These are phyloP conservation scores for Blastobotrys mokoenaii DNA, from an alignment of 805 yeast species.

Conservation along the genomic window DNA sequence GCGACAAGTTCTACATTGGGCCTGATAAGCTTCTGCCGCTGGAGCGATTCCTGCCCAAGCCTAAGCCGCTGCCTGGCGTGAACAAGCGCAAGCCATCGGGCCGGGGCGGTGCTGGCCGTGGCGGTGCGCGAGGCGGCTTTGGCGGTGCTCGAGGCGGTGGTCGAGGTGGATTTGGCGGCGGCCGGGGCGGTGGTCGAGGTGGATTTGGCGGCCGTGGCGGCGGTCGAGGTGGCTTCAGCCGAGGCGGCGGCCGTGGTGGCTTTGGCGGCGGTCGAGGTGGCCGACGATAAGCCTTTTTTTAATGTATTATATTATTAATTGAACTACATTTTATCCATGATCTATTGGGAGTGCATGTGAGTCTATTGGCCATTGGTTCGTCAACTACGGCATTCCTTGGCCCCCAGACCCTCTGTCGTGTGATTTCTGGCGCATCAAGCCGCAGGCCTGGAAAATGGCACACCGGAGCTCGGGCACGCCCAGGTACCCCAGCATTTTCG, in stretches of 20 bases:
- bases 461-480: conserved; percentile 25
- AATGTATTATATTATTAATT: background rate
- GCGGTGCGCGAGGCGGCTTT: conserved; percentile 34
- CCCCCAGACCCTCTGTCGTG: too few relatives aligned
- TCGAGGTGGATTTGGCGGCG: conserved; percentile 26
- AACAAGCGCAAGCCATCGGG: conserved; percentile 49
- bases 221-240: conserved; percentile 40
- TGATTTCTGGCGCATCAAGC: conserved; percentile 5
- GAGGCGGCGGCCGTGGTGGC: conserved; percentile 26
- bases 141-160: conserved; percentile 40
- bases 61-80: conserved; percentile 79
- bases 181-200: conserved; percentile 18
- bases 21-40: conserved; percentile 92
- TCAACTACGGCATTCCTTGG: too few relatives aligned
- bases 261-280: conserved; percentile 20
- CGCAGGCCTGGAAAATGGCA: conserved; percentile 17
- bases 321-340: background rate
- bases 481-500: conserved; percentile 11
- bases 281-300: conserved; percentile 7
- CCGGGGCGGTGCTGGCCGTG: conserved; percentile 41
- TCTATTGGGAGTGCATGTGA: too few relatives aligned
- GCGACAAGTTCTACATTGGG: conserved; percentile 93
- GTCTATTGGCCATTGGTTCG: too few relatives aligned
- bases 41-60: conserved; percentile 95
- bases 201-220: conserved; percentile 32